phyloP scores from a whole-genome alignment of 2,329 filamentous ascomycete species.

The Neonectria ditissima region DNA sequence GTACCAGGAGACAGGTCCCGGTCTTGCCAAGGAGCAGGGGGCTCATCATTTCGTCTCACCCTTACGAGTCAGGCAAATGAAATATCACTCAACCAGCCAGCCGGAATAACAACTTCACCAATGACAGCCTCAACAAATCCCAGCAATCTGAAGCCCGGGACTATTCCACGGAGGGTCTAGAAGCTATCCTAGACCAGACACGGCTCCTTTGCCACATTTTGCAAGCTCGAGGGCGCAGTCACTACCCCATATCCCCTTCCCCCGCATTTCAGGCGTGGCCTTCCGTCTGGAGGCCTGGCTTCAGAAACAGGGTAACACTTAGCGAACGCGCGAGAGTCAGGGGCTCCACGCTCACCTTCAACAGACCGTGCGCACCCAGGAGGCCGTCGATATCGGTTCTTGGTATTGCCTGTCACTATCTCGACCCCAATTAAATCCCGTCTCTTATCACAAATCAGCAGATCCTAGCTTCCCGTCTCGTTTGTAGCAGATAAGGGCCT shows the following conservation, averaged over 20 bases:
- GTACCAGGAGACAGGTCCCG: too few relatives aligned
- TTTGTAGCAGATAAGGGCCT: conserved; percentile 7
- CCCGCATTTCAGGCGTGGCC: conserved; percentile 7
- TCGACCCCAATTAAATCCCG: not conserved
- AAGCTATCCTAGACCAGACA: not conserved
- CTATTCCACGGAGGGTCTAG: not conserved
- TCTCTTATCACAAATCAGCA: not conserved
- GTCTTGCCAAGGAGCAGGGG: too few relatives aligned
- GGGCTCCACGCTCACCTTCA: not conserved
- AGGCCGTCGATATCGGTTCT: conserved; percentile 8
- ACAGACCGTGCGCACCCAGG: conserved; percentile 5
- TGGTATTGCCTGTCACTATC: not conserved
- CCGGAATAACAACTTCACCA: not conserved
- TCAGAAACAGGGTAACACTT: conserved; percentile 6
- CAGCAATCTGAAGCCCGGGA: not conserved
- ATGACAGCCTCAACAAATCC: not conserved
- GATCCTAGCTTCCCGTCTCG: not conserved
- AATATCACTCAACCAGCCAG: not conserved
- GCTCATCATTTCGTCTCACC: not conserved
- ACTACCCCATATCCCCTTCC: conserved; percentile 19
- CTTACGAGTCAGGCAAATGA: not conserved
- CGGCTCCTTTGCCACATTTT: not conserved
- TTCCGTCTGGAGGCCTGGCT: conserved; percentile 4
- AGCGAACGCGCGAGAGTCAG: conserved; percentile 1
- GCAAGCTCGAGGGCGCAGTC: not conserved